A percentile compares a stretch with the other conserved stretches of the same genome.
Evolutionary conservation across 2,329 filamentous ascomycete genomes (phyloP).

Genomic region (Paraphoma chrysanthemicola): DNA sequence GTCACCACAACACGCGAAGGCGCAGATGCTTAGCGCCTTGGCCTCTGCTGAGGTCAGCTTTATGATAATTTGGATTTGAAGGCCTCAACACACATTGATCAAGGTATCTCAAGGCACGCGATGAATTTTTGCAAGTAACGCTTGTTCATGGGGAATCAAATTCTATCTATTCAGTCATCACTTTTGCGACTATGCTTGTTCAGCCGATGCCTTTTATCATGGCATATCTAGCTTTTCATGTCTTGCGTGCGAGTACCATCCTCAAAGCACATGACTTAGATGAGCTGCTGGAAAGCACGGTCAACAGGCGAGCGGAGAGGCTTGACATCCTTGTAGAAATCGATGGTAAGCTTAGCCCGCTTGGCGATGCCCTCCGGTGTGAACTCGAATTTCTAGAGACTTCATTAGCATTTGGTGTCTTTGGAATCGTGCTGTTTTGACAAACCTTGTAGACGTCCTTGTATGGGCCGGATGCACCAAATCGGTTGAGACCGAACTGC

Average conservation of each 20-base stretch:
- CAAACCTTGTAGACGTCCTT: slow-evolving; percentile 91
- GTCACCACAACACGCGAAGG: background rate
- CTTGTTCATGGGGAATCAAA: slow-evolving; percentile 19
- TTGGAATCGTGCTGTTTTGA: slow-evolving; percentile 35
- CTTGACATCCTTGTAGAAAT: slow-evolving; percentile 98
- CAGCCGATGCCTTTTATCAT: slow-evolving; percentile 3
- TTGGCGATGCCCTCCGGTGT: slow-evolving; percentile 96
- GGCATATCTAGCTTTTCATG: background rate
- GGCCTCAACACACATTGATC: background rate
- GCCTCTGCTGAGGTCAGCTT: background rate
- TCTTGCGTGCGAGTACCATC: background rate
- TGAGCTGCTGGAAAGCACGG: slow-evolving; percentile 96
- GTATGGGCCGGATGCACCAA: slow-evolving; percentile 96
- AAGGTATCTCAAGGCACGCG: background rate
- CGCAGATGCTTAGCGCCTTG: background rate
- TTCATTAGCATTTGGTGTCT: slow-evolving; percentile 44
- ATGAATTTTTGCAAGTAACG: background rate
- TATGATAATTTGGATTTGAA: background rate
- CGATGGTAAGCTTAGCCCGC: slow-evolving; percentile 87
- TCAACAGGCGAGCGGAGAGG: slow-evolving; percentile 89
- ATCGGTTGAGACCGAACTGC: slow-evolving; percentile 99
- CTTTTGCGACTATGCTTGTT: slow-evolving; percentile 19
- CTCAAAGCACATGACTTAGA: slow-evolving; percentile 63
- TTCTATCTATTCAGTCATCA: slow-evolving; percentile 28
- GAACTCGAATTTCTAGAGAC: slow-evolving; percentile 95